Evolutionary conservation across 1,284 basidiomycete species (phyloP), one percentile per base, ranked within the genome.

Genomic region (Ustilago bromivora): DNA sequence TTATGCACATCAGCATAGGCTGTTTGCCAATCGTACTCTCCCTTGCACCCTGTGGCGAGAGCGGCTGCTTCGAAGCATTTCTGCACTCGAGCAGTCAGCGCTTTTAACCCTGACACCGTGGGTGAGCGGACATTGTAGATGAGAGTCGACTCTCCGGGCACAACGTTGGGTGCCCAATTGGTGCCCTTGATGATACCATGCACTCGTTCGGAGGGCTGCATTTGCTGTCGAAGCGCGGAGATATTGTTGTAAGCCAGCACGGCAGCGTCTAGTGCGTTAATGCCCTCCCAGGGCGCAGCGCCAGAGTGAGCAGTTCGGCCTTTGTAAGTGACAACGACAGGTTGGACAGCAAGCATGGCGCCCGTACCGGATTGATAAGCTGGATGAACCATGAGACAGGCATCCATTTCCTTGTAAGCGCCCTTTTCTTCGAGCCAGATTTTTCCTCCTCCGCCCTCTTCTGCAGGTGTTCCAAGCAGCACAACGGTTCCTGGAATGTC

Each of bases 401-500:
- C 90, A 85, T 93, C 91, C 92, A 93, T 93, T 46, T 88, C 90
- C 47, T 90, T 86, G 87, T 94, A 94, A 19, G 89, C 93, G 46
- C 92, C 93, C 13, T 89, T 88, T 65, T 93, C 89, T 17, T 94
- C 87, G 36, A 95, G 87, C 49, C 89, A 88, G 59, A 91, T 89
- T 87, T 96, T 95, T 31, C 94, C 94, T 19, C 90, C 92, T 2
- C 92, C 92, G 12, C 88, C 88, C 87, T 95, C 94, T 86, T 95
- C 94, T 15, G 92, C 94, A 88, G 94, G 94, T 5, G 94, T 96
- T 31, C 94, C 94, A 5, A 96, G 88, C 35, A 96, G 88, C 53
- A 94, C 88, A 15, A 96, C 88, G 61, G 89, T 92, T 2, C 93
- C 94, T 2, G 91, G 81, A 43, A 93, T 88, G 77, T 91, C 86